Percentiles rank a stretch among this genome's conserved stretches.
Evolutionary conservation across 225 moss, liverwort and hornwort genomes (phyloP).

Genomic region (Asterella californica): DNA sequence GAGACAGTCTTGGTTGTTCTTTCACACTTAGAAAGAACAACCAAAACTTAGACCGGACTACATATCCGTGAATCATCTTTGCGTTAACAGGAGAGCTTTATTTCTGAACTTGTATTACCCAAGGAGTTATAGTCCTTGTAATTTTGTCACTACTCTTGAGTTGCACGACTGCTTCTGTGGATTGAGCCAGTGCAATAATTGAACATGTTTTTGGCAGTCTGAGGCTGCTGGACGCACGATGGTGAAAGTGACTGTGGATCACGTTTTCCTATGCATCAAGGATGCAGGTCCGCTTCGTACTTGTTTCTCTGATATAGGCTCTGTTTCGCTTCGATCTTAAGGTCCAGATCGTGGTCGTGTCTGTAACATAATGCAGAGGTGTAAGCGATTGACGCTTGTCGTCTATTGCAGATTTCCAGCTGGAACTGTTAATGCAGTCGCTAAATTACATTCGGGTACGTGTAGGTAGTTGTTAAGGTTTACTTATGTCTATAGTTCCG

Average conservation of each 20-base stretch:
- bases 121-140: background rate
- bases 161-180: background rate
- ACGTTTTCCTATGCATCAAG: conserved; percentile 87
- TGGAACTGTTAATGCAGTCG: conserved; percentile 85
- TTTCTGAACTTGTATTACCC: too few species aligned
- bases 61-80: background rate
- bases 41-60: background rate
- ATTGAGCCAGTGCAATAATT: background rate
- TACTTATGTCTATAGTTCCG: background rate
- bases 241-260: conserved; percentile 87
- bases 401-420: conserved; percentile 78
- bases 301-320: background rate
- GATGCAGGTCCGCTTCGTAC: conserved; percentile 62
- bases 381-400: background rate
- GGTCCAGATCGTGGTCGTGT: background rate
- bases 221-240: conserved; percentile 91
- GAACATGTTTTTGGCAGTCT: conserved; percentile 38
- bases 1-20: background rate
- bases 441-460: conserved; percentile 86
- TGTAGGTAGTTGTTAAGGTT: background rate
- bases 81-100: too few species aligned
- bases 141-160: too few species aligned
- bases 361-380: background rate
- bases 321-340: too few species aligned
- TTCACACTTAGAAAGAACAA: too few species aligned